Conservation (phyloP, 306 rosid genomes). For the Vigna nakashimae region DNA sequence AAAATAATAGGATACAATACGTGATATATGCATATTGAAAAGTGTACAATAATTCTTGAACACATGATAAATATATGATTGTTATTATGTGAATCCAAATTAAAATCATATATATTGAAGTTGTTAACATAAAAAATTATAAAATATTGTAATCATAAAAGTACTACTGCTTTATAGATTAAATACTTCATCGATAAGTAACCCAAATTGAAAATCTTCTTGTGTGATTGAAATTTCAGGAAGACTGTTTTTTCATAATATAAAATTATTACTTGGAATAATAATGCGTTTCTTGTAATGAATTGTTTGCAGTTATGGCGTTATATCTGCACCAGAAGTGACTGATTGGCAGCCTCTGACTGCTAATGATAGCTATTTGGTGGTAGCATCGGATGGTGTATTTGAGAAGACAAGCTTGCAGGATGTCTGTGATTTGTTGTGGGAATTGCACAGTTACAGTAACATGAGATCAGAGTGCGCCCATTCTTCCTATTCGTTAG, state of each 20-base stretch:
- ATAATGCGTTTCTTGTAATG: conserved; percentile 44
- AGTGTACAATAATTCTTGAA: too few species aligned
- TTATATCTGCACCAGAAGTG: conserved; percentile 91
- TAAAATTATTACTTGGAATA: conserved; percentile 36
- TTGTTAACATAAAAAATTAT: too few species aligned
- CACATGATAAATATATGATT: too few species aligned
- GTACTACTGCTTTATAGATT: too few species aligned
- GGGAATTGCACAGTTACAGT: conserved; percentile 65
- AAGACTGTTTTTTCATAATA: conserved; percentile 40
- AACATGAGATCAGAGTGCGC: conserved; percentile 56
- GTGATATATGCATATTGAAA: too few species aligned
- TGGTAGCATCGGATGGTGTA: conserved; percentile 94
- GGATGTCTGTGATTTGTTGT: conserved; percentile 93
- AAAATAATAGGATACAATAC: too few species aligned
- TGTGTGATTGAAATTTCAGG: neutral
- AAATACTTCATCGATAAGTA: too few species aligned
- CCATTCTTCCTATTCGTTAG: conserved; percentile 74
- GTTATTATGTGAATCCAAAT: too few species aligned
- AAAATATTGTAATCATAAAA: too few species aligned
- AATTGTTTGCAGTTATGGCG: conserved; percentile 71
- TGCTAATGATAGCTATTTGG: conserved; percentile 88
- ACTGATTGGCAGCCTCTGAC: conserved; percentile 92
- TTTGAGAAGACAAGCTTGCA: conserved; percentile 87
- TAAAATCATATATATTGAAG: too few species aligned
- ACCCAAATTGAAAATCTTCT: too few species aligned